These are phyloP conservation scores for Coccomyxa sp. DNA, from an alignment of 139 green algal species.

Conservation along the genomic window DNA sequence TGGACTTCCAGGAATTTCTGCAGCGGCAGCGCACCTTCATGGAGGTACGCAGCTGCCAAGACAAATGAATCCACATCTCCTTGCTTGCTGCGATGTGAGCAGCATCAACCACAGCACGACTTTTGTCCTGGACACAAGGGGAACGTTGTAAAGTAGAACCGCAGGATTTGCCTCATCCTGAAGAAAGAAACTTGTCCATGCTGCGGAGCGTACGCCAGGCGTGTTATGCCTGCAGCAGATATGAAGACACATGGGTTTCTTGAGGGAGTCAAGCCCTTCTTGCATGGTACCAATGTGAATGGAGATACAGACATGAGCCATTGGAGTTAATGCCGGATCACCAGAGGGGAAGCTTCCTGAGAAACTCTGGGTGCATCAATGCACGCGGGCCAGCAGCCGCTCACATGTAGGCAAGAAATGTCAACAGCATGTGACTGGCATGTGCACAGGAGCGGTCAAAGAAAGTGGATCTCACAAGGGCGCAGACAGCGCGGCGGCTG, in stretches of 20 bases:
- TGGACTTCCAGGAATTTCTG: conserved; percentile 32
- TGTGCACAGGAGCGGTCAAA: background rate
- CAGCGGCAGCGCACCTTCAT: conserved; percentile 15
- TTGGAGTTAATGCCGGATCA: too few species aligned
- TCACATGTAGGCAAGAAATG: too few species aligned
- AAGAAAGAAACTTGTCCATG: background rate
- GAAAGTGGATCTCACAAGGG: background rate
- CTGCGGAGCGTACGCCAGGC: too few species aligned
- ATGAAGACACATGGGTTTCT: too few species aligned
- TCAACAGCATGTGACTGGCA: too few species aligned
- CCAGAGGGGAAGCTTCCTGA: too few species aligned
- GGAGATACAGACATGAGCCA: too few species aligned
- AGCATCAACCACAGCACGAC: background rate
- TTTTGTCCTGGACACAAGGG: background rate
- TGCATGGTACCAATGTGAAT: too few species aligned
- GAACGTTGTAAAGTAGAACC: background rate
- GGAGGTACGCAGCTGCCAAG: background rate
- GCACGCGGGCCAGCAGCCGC: too few species aligned
- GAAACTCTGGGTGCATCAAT: too few species aligned
- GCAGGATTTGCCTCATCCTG: background rate
- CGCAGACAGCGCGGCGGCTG: background rate
- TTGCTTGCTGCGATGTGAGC: background rate
- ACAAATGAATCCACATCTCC: background rate
- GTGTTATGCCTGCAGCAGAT: too few species aligned
- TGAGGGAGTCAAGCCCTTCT: too few species aligned